A percentile compares a stretch with the other conserved stretches of the same genome.
Conservation (phyloP, 257 asterid genomes). For the Thymus quinquecostatus region DNA sequence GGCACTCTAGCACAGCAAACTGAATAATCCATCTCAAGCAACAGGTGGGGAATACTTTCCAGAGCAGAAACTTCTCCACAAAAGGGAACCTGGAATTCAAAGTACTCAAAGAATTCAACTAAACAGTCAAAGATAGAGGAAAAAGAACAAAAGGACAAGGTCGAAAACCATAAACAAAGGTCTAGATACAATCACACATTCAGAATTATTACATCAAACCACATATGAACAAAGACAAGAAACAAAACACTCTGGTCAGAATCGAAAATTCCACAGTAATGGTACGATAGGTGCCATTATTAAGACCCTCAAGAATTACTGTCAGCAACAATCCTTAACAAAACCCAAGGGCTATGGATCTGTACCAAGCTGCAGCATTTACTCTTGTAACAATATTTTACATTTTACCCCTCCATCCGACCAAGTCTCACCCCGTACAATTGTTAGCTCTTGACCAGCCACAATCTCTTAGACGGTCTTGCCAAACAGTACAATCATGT, state of each 20-base stretch:
- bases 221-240: not conserved
- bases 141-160: not conserved
- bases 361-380: too few species aligned
- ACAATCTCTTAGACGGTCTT: too few species aligned
- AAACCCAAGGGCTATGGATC: not conserved
- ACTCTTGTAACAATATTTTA: too few species aligned
- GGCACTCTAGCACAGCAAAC: slow-evolving; percentile 78
- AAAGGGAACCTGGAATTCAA: slow-evolving; percentile 71
- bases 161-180: not conserved
- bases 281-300: not conserved
- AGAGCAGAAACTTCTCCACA: slow-evolving; percentile 79
- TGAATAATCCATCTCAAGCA: slow-evolving; percentile 95
- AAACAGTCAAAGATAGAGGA: slow-evolving; percentile 4
- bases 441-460: too few species aligned
- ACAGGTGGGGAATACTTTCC: slow-evolving; percentile 91
- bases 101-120: slow-evolving; percentile 3
- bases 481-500: too few species aligned
- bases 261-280: too few species aligned
- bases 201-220: not conserved
- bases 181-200: not conserved
- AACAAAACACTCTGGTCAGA: not conserved
- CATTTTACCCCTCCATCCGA: too few species aligned
- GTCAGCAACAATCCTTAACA: not conserved
- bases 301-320: not conserved
- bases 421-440: too few species aligned